Percentiles rank a stretch among this genome's conserved stretches.
These are phyloP conservation scores for Brassica hybrid DNA, from an alignment of 441 rosid genomes.

Conservation along the genomic window DNA sequence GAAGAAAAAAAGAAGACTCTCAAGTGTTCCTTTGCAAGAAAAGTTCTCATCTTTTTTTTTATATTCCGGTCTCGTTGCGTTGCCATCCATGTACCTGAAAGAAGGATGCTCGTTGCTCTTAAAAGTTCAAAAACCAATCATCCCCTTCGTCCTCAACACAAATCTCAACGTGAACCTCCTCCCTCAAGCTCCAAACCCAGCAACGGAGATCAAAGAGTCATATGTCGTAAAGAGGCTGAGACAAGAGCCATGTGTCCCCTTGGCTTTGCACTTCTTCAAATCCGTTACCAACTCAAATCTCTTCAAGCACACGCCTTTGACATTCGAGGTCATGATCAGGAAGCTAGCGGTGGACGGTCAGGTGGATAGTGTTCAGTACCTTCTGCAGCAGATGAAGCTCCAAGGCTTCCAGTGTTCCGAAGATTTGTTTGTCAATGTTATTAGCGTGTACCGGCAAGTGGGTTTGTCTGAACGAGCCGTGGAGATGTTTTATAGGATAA, in stretches of 20 bases:
- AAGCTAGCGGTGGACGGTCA: constrained; percentile 59
- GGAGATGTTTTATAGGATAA: constrained; percentile 77
- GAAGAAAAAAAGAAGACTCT: too few species aligned
- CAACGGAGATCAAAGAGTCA: constrained; percentile 48
- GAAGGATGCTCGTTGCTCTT: constrained; percentile 67
- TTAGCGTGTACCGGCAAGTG: constrained; percentile 52
- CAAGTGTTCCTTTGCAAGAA: too few species aligned
- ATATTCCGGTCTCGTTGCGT: too few species aligned
- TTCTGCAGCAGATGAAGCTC: constrained; percentile 90
- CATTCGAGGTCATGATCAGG: constrained; percentile 69
- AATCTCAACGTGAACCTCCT: constrained; percentile 49
- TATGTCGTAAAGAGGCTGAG: constrained; percentile 56
- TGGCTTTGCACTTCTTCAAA: constrained; percentile 68
- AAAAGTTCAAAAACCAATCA: constrained; percentile 60
- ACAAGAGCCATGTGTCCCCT: constrained; percentile 51
- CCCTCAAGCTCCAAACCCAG: constrained; percentile 28
- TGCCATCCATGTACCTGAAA: constrained; percentile 56
- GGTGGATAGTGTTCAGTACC: constrained; percentile 71
- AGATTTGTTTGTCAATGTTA: constrained; percentile 66
- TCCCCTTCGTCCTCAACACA: constrained; percentile 63
- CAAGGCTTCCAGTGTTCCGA: constrained; percentile 74
- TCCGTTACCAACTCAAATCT: constrained; percentile 66
- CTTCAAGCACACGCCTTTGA: constrained; percentile 71
- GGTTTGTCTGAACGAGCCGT: constrained; percentile 78
- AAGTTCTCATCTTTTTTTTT: too few species aligned